Evolutionary conservation across 2,329 filamentous ascomycete genomes (phyloP), one percentile per base, ranked within the genome.

Genomic region (Aspergillus felis): DNA sequence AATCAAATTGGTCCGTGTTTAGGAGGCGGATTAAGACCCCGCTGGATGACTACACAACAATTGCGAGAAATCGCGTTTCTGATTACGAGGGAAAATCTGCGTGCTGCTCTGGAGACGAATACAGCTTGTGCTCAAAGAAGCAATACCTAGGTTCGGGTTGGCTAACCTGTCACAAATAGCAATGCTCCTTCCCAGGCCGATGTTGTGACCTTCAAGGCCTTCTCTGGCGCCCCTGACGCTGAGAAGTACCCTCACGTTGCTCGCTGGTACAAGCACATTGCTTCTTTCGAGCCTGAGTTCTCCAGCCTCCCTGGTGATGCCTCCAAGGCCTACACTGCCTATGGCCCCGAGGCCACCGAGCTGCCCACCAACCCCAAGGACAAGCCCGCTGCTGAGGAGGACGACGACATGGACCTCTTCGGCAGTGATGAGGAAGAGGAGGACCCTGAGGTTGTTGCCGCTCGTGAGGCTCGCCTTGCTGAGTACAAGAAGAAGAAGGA

Each of bases 201-300:
- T 83, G 93, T 95, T 72, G 90, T 89, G 79, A 87, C 87, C 81
- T 97, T 90, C 90, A 96, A 97, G 87, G 90, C 90, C 72, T 79
- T 97, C 76, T 87, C 83, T 73, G 79, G 83, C 68, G 79, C 86
- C 60, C 94, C 94, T 70, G 87, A 89, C 68, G 85, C 89, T 71
- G 82, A 84, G 78, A 96, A 96, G 84, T 96, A 89, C 87, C 92
- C 93, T 73, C 84, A 96, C 82, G 92, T 89, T 74, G 91, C 91
- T 75, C 89, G 94, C 79, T 99, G 94, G 94, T 97, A 96, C 87
- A 96, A 95, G 87, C 93, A 99, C 87, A 91, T 97, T 75, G 86
- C 90, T 77, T 89, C 90, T 70, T 96, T 90, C 82, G 88, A 95
- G 84, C 84, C 89, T 68, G 93, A 97, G 79, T 97, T 97, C 83